Conservation (phyloP, 129 eudicot genomes). For the Heracleum sosnowskyi region DNA sequence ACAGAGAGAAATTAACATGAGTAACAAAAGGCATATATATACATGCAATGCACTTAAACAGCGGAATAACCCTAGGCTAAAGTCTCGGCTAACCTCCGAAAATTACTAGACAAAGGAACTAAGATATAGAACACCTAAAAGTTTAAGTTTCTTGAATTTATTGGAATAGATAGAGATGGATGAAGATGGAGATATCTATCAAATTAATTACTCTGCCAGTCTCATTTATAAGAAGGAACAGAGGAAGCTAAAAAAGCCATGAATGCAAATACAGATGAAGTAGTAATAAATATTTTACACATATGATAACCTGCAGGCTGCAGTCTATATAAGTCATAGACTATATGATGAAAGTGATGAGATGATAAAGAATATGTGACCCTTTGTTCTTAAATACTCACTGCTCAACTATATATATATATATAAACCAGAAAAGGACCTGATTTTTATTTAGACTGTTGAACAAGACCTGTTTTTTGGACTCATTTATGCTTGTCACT, state of each 20-base stretch:
- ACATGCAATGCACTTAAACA: not conserved
- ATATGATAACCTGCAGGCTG: not conserved
- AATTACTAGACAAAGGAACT: too few species aligned
- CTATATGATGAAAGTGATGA: not conserved
- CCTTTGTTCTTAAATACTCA: constrained; percentile 11
- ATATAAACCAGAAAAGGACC: not conserved
- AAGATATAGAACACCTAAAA: constrained; percentile 14
- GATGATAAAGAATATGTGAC: constrained; percentile 16
- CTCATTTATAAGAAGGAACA: constrained; percentile 17
- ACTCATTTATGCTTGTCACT: constrained; percentile 5
- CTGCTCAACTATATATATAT: not conserved
- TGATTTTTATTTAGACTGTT: not conserved
- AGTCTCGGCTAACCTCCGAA: too few species aligned
- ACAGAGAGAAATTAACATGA: constrained; percentile 11
- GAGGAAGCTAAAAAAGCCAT: constrained; percentile 13
- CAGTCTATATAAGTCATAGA: not conserved
- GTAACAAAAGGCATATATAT: constrained; percentile 14
- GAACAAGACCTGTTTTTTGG: constrained; percentile 4
- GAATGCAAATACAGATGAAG: constrained; percentile 46
- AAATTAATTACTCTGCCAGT: constrained; percentile 28
- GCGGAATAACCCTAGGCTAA: too few species aligned
- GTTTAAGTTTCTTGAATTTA: constrained; percentile 28
- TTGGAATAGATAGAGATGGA: constrained; percentile 17
- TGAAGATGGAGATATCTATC: constrained; percentile 27
- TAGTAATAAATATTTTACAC: not conserved